These are phyloP conservation scores for Rhododendron ferrugineum DNA, from an alignment of 148 eudicot genomes.

Conservation along the genomic window DNA sequence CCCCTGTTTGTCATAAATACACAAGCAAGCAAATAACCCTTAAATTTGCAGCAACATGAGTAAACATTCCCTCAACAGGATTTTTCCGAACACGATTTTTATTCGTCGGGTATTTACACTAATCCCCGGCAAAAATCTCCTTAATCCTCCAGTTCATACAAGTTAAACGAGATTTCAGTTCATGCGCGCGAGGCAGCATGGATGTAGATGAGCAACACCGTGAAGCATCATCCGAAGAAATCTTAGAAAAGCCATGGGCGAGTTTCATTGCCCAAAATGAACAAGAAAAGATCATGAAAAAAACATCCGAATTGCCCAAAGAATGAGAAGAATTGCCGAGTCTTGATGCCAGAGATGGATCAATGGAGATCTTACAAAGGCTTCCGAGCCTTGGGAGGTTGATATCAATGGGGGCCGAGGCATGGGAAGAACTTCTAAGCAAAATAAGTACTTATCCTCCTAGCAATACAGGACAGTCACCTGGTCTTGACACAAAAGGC, in stretches of 20 bases:
- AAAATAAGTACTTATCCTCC: too few relatives aligned
- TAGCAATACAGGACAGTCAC: too few relatives aligned
- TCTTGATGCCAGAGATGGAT: constrained; percentile 23
- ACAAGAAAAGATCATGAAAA: neutral
- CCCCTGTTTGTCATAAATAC: too few relatives aligned
- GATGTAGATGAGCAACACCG: neutral
- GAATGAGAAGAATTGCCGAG: constrained; percentile 39
- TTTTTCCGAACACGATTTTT: too few relatives aligned
- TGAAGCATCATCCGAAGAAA: constrained; percentile 28
- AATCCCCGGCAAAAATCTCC: neutral
- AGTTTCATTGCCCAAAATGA: constrained; percentile 41
- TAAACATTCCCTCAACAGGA: too few relatives aligned
- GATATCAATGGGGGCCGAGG: constrained; percentile 70
- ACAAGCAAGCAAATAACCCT: too few relatives aligned
- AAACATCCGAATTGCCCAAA: neutral
- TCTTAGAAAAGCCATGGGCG: constrained; percentile 69
- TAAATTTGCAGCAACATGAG: too few relatives aligned
- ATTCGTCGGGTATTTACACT: too few relatives aligned
- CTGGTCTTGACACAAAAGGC: neutral
- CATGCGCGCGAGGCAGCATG: constrained; percentile 19
- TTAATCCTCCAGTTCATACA: neutral
- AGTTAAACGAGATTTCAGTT: neutral
- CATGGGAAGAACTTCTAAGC: constrained; percentile 45
- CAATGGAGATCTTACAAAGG: constrained; percentile 35
- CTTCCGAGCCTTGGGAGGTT: constrained; percentile 70